Conservation (phyloP, 306 rosid species). For the Boehmeria nivea region DNA sequence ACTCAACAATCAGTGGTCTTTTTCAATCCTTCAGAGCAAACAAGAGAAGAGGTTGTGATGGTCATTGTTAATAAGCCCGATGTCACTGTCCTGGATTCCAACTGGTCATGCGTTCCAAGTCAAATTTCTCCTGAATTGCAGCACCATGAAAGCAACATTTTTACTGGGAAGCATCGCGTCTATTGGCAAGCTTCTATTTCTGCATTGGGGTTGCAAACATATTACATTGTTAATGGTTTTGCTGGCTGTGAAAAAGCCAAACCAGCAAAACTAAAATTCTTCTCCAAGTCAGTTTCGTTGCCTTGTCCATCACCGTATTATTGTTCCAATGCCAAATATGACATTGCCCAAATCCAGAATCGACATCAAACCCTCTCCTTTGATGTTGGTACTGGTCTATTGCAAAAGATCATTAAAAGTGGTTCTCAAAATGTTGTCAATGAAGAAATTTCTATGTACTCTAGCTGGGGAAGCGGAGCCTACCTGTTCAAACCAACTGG, state of each 20-base stretch:
- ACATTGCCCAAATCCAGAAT: conserved; percentile 63
- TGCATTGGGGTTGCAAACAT: conserved; percentile 82
- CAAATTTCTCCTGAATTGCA: conserved; percentile 84
- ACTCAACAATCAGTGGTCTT: conserved; percentile 55
- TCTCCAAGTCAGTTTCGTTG: conserved; percentile 44
- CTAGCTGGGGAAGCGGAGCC: conserved; percentile 78
- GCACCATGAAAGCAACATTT: conserved; percentile 58
- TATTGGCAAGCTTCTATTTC: conserved; percentile 82
- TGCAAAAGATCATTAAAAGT: conserved; percentile 55
- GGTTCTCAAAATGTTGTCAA: conserved; percentile 43
- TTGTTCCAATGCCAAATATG: conserved; percentile 48
- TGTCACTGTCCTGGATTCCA: conserved; percentile 65
- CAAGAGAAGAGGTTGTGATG: conserved; percentile 88
- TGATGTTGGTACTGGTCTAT: conserved; percentile 57
- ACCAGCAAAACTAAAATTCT: conserved; percentile 62
- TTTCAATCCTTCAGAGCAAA: conserved; percentile 80
- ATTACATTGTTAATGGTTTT: conserved; percentile 59
- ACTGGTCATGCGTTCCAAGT: conserved; percentile 74
- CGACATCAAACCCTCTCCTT: conserved; percentile 67
- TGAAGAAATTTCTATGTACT: conserved; percentile 89
- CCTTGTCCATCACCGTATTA: conserved; percentile 70
- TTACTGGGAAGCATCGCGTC: conserved; percentile 80
- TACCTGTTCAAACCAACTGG: conserved; percentile 85
- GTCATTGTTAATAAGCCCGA: conserved; percentile 68
- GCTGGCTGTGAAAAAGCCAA: conserved; percentile 64